Evolutionary conservation across 208 protist genomes (phyloP).

Genomic region (Acanthamoeba triangularis): DNA sequence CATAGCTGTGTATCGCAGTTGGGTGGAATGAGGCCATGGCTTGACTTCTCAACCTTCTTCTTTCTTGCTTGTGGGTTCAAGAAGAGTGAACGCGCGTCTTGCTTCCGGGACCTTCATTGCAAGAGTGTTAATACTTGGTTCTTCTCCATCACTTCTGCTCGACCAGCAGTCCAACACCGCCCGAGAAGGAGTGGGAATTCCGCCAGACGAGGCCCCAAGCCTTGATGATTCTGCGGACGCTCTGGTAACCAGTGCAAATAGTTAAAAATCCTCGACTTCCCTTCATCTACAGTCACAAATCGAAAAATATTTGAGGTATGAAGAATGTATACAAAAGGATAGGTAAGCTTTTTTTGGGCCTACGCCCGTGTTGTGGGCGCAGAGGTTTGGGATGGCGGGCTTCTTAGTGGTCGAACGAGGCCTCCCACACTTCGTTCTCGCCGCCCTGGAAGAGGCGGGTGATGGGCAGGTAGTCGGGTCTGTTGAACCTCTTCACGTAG

Average conservation of each 20-base stretch:
- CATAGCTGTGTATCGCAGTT: neutral
- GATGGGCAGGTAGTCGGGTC: constrained; percentile 34
- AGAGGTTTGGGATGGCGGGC: neutral
- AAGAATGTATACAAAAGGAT: too few species aligned
- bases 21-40: neutral
- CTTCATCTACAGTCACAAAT: too few species aligned
- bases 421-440: constrained; percentile 64
- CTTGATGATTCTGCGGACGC: neutral
- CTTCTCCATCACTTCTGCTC: neutral
- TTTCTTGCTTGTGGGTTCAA: too few species aligned
- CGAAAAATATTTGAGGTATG: too few species aligned
- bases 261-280: too few species aligned
- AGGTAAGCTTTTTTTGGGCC: too few species aligned
- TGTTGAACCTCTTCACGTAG: constrained; percentile 43
- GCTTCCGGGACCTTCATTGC: too few species aligned
- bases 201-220: neutral
- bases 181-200: neutral
- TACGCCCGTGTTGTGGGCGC: too few species aligned
- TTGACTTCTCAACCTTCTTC: too few species aligned
- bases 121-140: too few species aligned
- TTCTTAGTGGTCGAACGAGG: constrained; percentile 40
- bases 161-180: neutral
- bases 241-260: too few species aligned
- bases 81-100: too few species aligned
- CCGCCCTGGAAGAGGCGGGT: constrained; percentile 65